phyloP scores from a whole-genome alignment of 306 rosid genomes.

The Bauhinia variegata region DNA sequence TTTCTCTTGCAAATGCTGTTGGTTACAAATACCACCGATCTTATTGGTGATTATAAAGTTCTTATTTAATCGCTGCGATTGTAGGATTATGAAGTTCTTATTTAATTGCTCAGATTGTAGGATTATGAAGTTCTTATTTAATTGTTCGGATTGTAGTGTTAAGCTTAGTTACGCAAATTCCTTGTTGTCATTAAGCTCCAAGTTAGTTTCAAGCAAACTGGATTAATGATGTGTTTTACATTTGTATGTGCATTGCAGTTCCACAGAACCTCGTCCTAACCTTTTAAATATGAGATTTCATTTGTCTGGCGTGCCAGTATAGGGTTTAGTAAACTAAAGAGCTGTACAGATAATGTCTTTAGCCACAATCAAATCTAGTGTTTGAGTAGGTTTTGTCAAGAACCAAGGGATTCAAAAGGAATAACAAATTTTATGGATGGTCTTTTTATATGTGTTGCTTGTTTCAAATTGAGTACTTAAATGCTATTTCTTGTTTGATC shows the following conservation, averaged over 20 bases:
- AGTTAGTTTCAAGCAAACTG: conserved; percentile 14
- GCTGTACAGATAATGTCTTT: not conserved
- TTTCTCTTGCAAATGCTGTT: conserved; percentile 1
- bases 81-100: not conserved
- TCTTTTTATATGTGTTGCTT: not conserved
- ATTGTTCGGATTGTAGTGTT: not conserved
- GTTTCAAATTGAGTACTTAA: conserved; percentile 14
- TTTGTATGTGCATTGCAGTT: not conserved
- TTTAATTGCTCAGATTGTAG: not conserved
- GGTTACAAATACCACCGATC: conserved; percentile 11
- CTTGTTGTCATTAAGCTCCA: not conserved
- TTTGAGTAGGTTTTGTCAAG: not conserved
- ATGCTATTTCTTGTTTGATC: conserved; percentile 19
- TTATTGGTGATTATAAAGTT: conserved; percentile 12
- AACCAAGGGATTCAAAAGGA: conserved; percentile 12
- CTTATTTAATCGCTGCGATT: conserved; percentile 6
- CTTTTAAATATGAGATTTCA: not conserved
- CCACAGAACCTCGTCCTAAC: not conserved
- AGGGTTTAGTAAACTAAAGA: not conserved
- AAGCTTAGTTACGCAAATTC: conserved; percentile 15
- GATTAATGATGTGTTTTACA: conserved; percentile 7
- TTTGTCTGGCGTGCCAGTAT: not conserved
- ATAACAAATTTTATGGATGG: conserved; percentile 2
- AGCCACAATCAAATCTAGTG: not conserved
- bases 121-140: conserved; percentile 4